Base-by-base conservation (phyloP, 495 filamentous ascomycete genomes). In the Lepraria neglecta region DNA sequence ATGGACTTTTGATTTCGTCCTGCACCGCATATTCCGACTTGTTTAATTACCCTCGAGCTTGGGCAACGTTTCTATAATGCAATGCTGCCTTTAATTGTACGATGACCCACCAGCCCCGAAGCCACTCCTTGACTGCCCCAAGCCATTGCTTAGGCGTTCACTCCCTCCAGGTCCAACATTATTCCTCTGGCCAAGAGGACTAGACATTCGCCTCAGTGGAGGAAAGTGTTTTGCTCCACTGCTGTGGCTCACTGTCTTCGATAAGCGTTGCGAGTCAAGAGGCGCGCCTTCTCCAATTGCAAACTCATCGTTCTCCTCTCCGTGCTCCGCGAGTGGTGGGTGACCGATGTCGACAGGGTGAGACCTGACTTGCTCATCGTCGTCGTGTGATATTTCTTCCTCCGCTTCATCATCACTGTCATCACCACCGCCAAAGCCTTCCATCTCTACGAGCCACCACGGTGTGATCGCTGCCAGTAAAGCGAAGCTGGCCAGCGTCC, bases 361-460 rank as follows among this genome's bases (percentile, higher is more conserved):
- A 9, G 56, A 31, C 15, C 31, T 43, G 35, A 44, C 33, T 42
- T 52, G 46, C 53, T 60, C 65, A 59, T 69, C 63, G 33, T 54
- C 65, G 61, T 59, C 42, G 46, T 31, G 28, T 4, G 27, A 12
- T 47, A 28, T 9, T 15, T 53, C 55, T 47, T 70, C 70, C 45
- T 72, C 70, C 27, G 71, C 63, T 10, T 67, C 50, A 10, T 70
- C 68, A 17, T 73, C 73, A 7, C 66, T 62, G 19, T 72, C 72
- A 0, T 68, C 66, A 27, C 67, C 68, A 47, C 71, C 74, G n/a
- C 74, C 75, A 58, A 88, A 89, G 0, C 88, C 89, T 27, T 92
- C 85, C 40, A 83, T 83, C 68, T 97, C 92, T 4, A 85, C 77
- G 28, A 92, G 80, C 72, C 82, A 85, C 71, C 82, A 87, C 7